Evolutionary conservation across 2,329 filamentous ascomycete species (phyloP).

Genomic region (Pseudogymnoascus pannorum): DNA sequence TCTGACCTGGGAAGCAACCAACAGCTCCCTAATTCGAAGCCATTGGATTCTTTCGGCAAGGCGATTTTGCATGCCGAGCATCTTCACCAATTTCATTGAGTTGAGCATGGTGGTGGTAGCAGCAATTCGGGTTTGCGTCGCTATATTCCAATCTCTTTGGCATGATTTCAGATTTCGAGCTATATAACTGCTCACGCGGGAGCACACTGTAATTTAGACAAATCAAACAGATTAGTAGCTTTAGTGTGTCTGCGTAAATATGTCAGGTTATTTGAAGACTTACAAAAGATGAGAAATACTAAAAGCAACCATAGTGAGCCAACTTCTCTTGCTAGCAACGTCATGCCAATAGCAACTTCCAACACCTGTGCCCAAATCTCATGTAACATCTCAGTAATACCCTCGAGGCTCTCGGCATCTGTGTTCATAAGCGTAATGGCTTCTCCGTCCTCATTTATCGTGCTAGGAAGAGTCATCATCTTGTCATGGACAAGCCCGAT

Average conservation of each 20-base stretch:
- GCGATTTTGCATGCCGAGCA: too few relatives aligned
- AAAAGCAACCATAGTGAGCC: slow-evolving; percentile 38
- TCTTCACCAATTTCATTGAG: slow-evolving; percentile 36
- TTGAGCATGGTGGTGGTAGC: slow-evolving; percentile 30
- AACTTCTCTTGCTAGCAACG: slow-evolving; percentile 33
- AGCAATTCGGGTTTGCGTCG: slow-evolving; percentile 35
- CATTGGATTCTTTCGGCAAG: too few relatives aligned
- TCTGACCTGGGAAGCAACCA: too few relatives aligned
- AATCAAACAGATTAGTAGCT: too few relatives aligned
- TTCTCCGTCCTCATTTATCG: too few relatives aligned
- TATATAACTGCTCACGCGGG: slow-evolving; percentile 35
- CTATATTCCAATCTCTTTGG: slow-evolving; percentile 35
- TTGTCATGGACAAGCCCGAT: slow-evolving; percentile 33
- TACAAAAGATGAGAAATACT: slow-evolving; percentile 35
- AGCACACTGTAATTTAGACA: slow-evolving; percentile 34
- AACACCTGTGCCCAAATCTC: slow-evolving; percentile 37
- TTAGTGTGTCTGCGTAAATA: too few relatives aligned
- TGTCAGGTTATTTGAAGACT: slow-evolving; percentile 15
- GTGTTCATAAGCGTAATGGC: slow-evolving; percentile 37
- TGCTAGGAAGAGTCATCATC: slow-evolving; percentile 25
- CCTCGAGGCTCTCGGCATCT: slow-evolving; percentile 32
- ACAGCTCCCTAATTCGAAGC: too few relatives aligned
- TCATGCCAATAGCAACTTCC: slow-evolving; percentile 35
- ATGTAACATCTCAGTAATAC: slow-evolving; percentile 32
- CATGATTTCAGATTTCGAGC: slow-evolving; percentile 30